Percentiles rank a stretch among this genome's conserved stretches.
Evolutionary conservation across 2,329 filamentous ascomycete species (phyloP).

Genomic region (Seiridium cupressi): DNA sequence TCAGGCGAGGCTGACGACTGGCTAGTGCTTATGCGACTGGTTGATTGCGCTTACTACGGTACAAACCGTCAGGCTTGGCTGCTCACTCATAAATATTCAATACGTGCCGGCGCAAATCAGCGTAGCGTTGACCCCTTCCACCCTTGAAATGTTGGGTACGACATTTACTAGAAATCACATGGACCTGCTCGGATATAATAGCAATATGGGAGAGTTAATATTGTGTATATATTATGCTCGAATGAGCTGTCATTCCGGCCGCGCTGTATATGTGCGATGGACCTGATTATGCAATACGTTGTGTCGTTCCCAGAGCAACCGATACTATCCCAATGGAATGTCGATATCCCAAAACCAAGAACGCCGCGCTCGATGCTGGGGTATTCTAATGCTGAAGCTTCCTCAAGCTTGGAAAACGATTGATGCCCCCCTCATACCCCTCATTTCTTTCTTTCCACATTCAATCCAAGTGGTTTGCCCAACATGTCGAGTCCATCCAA

Average conservation of each 20-base stretch:
- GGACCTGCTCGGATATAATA: too few species aligned
- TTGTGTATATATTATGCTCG: conserved; percentile 3
- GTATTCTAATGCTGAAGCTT: neutral
- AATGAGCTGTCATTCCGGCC: neutral
- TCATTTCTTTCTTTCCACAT: neutral
- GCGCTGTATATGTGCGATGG: neutral
- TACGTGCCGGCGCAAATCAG: too few species aligned
- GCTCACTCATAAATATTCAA: too few species aligned
- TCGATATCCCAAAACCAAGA: neutral
- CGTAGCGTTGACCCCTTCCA: too few species aligned
- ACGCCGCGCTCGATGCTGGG: conserved; percentile 7
- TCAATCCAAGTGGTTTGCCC: neutral
- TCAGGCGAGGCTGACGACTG: too few species aligned
- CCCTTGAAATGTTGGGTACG: too few species aligned
- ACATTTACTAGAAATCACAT: too few species aligned
- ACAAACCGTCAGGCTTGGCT: too few species aligned
- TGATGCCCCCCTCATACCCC: neutral
- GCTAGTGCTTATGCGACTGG: too few species aligned
- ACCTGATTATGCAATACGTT: neutral
- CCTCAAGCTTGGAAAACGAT: neutral
- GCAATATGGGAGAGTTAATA: neutral
- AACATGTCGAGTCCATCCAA: neutral
- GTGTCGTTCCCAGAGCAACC: too few species aligned
- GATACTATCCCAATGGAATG: neutral
- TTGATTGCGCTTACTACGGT: too few species aligned